Base-by-base conservation (phyloP, 192 early-diverging fungal species). In the Mortierella antarctica region DNA sequence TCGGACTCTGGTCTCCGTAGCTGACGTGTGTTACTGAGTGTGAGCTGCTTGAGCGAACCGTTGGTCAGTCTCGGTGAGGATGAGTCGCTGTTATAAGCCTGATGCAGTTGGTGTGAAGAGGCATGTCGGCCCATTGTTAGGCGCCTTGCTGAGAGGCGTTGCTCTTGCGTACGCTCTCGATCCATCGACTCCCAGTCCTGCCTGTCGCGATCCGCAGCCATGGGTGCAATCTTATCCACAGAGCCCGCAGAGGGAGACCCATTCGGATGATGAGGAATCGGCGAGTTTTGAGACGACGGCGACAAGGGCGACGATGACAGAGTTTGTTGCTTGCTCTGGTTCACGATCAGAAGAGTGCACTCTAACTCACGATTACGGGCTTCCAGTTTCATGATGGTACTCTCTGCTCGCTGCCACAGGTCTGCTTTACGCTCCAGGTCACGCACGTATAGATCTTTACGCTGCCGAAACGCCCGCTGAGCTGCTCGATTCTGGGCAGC, bases 401-500 rank as follows among this genome's bases (percentile, higher is more conserved):
- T 73, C 71, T 80, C 88, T 65, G 47, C 86, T 67, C 63, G 58
- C 52, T 72, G 77, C 66, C 94, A 83, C 59, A 89, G 85, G 60
- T 92, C 88, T 7, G 92, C 91, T 57, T 90, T 88, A 2, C 85
- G 86, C 80, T 97, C 96, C 1, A 97, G 87, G 10, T 91, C 88
- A 66, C 91, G 89, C 23, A 96, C 89, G 74, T 97, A 94, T 71
- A 89, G 88, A 66, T 95, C 91, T 59, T 92, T 90, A 45, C 96
- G 90, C 82, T 97, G 93, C 49, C 96, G 91, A 83, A 97, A 97
- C 7, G 96, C 95, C 2, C 94, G 89, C 82, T 97, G 96, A 5
- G 96, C 96, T 4, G 94, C 94, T 17, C 96, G 89, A 81, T 97
- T 97, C 74, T 97, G 96, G 12, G 91, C 93, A 5, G 95, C 94